Percentiles rank a stretch among this genome's conserved stretches.
phyloP scores from a whole-genome alignment of 176 grass and related monocot species.

The Tuctoria greenei region DNA sequence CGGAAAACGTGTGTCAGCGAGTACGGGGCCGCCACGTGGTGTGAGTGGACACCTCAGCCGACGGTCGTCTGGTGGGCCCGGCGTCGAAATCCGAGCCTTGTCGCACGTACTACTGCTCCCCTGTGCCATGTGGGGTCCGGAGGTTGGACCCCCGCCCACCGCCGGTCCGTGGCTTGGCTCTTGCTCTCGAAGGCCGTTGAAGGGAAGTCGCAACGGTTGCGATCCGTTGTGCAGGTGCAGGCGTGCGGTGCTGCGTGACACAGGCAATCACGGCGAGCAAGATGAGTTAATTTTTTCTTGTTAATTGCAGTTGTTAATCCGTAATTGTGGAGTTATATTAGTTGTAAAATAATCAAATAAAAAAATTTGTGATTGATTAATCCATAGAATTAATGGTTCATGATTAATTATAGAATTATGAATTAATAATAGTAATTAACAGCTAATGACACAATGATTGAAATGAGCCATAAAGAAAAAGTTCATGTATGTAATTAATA shows the following conservation, averaged over 20 bases:
- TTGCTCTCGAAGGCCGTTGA: not conserved
- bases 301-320: too few species aligned
- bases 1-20: not conserved
- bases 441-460: too few species aligned
- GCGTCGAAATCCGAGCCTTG: not conserved
- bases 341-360: too few species aligned
- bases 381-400: too few species aligned
- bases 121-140: not conserved
- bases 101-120: not conserved
- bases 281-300: too few species aligned
- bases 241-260: not conserved
- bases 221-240: not conserved
- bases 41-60: not conserved
- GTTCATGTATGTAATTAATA: too few species aligned
- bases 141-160: not conserved
- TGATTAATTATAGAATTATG: too few species aligned
- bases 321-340: too few species aligned
- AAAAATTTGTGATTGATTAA: too few species aligned
- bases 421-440: too few species aligned
- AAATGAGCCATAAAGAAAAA: too few species aligned
- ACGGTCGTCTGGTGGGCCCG: constrained; percentile 33
- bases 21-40: not conserved
- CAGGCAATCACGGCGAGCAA: not conserved
- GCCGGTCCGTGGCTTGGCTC: too few species aligned
- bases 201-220: not conserved